phyloP scores from a whole-genome alignment of 2,329 filamentous ascomycete species.

The Cercospora beticola region DNA sequence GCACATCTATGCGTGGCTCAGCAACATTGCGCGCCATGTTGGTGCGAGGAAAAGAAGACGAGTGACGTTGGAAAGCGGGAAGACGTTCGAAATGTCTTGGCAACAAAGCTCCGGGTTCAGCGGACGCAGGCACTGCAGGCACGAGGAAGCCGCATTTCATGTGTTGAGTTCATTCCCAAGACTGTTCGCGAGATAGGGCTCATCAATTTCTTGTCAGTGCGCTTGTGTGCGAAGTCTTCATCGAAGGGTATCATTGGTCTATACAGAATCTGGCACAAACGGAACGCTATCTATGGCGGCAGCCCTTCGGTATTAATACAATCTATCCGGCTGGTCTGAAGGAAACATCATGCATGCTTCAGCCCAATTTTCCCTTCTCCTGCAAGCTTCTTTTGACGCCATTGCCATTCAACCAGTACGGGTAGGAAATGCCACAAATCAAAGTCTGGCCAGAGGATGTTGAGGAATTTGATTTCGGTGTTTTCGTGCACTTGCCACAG shows the following conservation, averaged over 20 bases:
- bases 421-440: constrained; percentile 91
- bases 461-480: constrained; percentile 87
- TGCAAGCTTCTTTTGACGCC: constrained; percentile 52
- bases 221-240: neutral
- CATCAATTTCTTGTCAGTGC: neutral
- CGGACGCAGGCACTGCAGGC: neutral
- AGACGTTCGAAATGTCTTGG: neutral
- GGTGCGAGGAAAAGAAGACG: neutral
- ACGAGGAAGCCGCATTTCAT: neutral
- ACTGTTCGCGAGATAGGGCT: neutral
- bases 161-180: neutral
- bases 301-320: constrained; percentile 1
- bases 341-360: constrained; percentile 12
- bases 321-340: neutral
- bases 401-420: constrained; percentile 87
- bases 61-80: neutral
- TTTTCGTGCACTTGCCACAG: constrained; percentile 95
- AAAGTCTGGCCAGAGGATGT: constrained; percentile 94
- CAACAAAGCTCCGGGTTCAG: neutral
- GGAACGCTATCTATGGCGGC: constrained; percentile 1
- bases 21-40: neutral
- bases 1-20: neutral
- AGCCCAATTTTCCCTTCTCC: constrained; percentile 24
- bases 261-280: constrained; percentile 4
- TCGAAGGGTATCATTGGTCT: constrained; percentile 11